phyloP scores from a whole-genome alignment of 768 basidiomycete species.

The Royoungia palumana region DNA sequence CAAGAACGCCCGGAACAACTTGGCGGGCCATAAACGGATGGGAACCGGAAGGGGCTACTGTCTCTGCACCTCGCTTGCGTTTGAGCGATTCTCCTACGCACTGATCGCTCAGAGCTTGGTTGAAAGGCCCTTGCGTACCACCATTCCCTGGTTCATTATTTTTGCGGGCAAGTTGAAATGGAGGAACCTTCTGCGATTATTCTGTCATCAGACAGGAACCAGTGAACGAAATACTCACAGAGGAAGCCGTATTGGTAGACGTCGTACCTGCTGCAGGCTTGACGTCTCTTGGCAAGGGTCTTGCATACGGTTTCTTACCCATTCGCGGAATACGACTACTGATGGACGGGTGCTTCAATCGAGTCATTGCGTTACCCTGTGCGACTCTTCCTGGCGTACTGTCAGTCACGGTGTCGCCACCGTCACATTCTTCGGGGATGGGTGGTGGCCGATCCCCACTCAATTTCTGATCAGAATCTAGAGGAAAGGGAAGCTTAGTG shows the following conservation, averaged over 20 bases:
- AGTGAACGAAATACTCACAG: constrained; percentile 16
- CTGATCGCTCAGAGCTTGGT: constrained; percentile 8
- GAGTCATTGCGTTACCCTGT: constrained; percentile 38
- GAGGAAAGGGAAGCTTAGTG: constrained; percentile 28
- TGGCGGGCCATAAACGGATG: constrained; percentile 34
- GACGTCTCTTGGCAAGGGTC: constrained; percentile 27
- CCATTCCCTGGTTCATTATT: constrained; percentile 7
- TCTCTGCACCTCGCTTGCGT: constrained; percentile 27
- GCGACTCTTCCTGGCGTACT: constrained; percentile 14
- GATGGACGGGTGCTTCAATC: constrained; percentile 43
- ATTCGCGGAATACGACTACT: constrained; percentile 63
- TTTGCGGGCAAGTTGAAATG: constrained; percentile 10
- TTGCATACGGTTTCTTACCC: constrained; percentile 54
- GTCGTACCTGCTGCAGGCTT: constrained; percentile 4
- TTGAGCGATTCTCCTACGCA: constrained; percentile 26
- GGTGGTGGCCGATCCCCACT: constrained; percentile 21
- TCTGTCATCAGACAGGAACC: not conserved
- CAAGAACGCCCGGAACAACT: constrained; percentile 36
- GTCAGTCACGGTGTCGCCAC: constrained; percentile 8
- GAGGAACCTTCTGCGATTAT: constrained; percentile 6
- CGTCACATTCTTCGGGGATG: constrained; percentile 34
- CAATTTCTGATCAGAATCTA: constrained; percentile 21
- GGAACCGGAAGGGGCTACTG: constrained; percentile 15
- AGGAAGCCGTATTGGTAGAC: constrained; percentile 1
- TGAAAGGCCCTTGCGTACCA: constrained; percentile 7